Evolutionary conservation across 331 rosid genomes (phyloP).

Genomic region (Pyrus hybrid): DNA sequence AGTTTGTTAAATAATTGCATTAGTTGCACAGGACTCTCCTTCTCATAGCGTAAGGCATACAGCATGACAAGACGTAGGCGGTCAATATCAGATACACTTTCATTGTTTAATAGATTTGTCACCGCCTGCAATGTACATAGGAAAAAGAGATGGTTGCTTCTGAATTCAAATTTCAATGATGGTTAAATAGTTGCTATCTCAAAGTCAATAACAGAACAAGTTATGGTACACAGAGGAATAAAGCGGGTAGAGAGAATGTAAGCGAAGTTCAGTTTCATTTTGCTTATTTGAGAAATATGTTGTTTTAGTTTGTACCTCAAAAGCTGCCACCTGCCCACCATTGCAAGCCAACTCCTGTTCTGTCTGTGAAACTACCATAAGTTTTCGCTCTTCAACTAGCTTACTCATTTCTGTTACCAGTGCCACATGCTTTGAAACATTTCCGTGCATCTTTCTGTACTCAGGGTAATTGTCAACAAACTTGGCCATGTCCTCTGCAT

Average conservation of each 20-base stretch:
- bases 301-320: conserved; percentile 54
- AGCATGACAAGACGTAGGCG: conserved; percentile 82
- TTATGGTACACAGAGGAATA: neutral
- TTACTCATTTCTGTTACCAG: conserved; percentile 93
- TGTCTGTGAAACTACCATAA: conserved; percentile 83
- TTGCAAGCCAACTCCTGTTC: conserved; percentile 97
- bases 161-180: conserved; percentile 2
- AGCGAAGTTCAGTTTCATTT: neutral
- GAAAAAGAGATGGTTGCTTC: conserved; percentile 14
- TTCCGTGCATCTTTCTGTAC: conserved; percentile 94
- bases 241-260: neutral
- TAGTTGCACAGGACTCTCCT: conserved; percentile 91
- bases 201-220: neutral
- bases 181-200: neutral
- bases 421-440: conserved; percentile 78
- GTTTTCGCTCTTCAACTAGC: conserved; percentile 79
- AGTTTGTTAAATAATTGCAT: conserved; percentile 92
- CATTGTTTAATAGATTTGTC: conserved; percentile 63
- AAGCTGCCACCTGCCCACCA: conserved; percentile 92
- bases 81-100: conserved; percentile 70
- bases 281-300: neutral
- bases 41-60: conserved; percentile 92
- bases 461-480: conserved; percentile 96
- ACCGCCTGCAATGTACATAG: conserved; percentile 60
- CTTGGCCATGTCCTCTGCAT: conserved; percentile 93